Percentiles rank a stretch among this genome's conserved stretches.
Conservation (phyloP, 306 rosid genomes). For the Cercis canadensis region DNA sequence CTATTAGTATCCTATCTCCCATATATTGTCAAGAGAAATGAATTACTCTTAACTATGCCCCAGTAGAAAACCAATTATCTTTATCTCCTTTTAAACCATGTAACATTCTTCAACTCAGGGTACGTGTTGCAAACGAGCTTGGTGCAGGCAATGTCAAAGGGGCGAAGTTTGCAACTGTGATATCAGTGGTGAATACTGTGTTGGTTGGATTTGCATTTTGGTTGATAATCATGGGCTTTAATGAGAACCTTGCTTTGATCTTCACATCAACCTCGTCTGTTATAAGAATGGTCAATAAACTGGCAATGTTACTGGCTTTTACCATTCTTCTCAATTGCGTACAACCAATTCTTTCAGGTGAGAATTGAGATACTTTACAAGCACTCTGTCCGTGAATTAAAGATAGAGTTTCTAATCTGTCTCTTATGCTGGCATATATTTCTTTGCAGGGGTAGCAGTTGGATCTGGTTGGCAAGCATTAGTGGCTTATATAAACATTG, state of each 20-base stretch:
- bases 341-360: slow-evolving; percentile 77
- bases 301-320: slow-evolving; percentile 61
- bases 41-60: too few relatives aligned
- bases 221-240: slow-evolving; percentile 49
- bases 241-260: slow-evolving; percentile 64
- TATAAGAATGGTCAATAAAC: slow-evolving; percentile 54
- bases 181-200: slow-evolving; percentile 59
- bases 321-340: slow-evolving; percentile 71
- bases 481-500: slow-evolving; percentile 64
- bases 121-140: slow-evolving; percentile 73
- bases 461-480: slow-evolving; percentile 70
- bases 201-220: slow-evolving; percentile 61
- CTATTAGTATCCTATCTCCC: too few relatives aligned
- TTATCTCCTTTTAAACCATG: not conserved
- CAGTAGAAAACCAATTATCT: too few relatives aligned
- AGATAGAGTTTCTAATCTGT: slow-evolving; percentile 19
- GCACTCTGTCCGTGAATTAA: too few relatives aligned
- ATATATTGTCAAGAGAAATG: too few relatives aligned
- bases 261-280: slow-evolving; percentile 61
- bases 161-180: slow-evolving; percentile 67
- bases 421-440: slow-evolving; percentile 13
- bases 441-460: slow-evolving; percentile 66
- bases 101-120: slow-evolving; percentile 45
- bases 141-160: slow-evolving; percentile 72
- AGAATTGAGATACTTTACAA: slow-evolving; percentile 14